Evolutionary conservation across 2,329 filamentous ascomycete genomes (phyloP).

Genomic region (Nigrospora oryzae): DNA sequence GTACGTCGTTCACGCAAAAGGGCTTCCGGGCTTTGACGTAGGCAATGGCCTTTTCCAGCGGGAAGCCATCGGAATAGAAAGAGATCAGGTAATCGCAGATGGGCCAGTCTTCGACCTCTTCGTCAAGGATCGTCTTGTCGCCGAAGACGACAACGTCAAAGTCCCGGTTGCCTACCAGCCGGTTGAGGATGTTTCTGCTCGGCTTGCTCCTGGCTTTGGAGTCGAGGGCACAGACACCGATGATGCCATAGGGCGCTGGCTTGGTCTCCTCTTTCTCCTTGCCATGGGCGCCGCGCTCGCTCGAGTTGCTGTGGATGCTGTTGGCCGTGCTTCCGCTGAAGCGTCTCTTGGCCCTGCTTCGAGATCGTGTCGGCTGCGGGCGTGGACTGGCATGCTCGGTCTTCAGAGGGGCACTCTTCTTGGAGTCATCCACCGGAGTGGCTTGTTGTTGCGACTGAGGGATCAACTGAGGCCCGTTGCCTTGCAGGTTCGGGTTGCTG

Average conservation of each 20-base stretch:
- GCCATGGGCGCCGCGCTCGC: conserved; percentile 50
- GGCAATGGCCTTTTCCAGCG: conserved; percentile 90
- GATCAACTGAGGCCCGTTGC: conserved; percentile 33
- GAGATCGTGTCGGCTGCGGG: conserved; percentile 43
- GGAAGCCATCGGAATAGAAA: conserved; percentile 97
- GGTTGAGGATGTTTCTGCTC: conserved; percentile 89
- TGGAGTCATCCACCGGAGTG: conserved; percentile 33
- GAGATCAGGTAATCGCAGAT: conserved; percentile 83
- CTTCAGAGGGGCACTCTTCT: conserved; percentile 26
- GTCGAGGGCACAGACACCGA: conserved; percentile 92
- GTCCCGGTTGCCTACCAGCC: conserved; percentile 80
- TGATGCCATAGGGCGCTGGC: conserved; percentile 55
- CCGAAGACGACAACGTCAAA: conserved; percentile 98
- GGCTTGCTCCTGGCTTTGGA: conserved; percentile 95
- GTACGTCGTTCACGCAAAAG: conserved; percentile 94
- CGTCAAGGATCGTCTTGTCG: conserved; percentile 96
- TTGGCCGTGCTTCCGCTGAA: conserved; percentile 76
- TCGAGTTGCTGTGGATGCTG: conserved; percentile 73
- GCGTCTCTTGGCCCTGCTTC: conserved; percentile 63
- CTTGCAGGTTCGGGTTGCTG: conserved; percentile 28
- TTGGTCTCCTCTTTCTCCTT: conserved; percentile 53
- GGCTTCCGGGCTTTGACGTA: conserved; percentile 90
- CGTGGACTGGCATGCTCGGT: conserved; percentile 21
- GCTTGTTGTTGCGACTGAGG: conserved; percentile 30
- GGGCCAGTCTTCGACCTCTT: conserved; percentile 40